Evolutionary conservation across 1,139 yeast genomes (phyloP).

Genomic region (Pichia sp.): DNA sequence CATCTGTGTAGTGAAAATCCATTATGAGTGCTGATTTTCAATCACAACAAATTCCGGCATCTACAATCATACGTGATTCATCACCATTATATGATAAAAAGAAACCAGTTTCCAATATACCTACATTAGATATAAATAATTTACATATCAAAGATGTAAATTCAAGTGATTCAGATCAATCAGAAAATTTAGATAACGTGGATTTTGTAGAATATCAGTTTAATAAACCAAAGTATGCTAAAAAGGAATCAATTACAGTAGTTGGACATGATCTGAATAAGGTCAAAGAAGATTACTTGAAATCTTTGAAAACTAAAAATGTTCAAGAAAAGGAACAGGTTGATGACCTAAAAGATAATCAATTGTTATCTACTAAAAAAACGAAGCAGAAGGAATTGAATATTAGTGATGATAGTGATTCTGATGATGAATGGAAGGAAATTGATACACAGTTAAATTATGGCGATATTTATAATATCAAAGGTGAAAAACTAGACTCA

Average conservation of each 20-base stretch:
- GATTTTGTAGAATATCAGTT: conserved; percentile 18
- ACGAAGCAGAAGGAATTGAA: conserved; percentile 10
- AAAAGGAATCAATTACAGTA: conserved; percentile 13
- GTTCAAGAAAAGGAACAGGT: not conserved
- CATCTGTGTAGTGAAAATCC: not conserved
- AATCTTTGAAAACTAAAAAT: not conserved
- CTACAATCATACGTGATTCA: conserved; percentile 8
- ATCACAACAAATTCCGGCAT: not conserved
- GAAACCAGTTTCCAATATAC: conserved; percentile 1
- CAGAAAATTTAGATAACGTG: not conserved
- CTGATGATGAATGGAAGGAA: conserved; percentile 42
- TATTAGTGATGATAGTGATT: conserved; percentile 14
- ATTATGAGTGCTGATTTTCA: not conserved
- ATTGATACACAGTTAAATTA: conserved; percentile 46
- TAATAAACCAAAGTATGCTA: conserved; percentile 5
- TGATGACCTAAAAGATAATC: not conserved
- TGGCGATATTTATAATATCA: conserved; percentile 43
- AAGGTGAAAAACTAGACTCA: conserved; percentile 43
- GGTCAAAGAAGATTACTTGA: conserved; percentile 2
- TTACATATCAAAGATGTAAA: not conserved
- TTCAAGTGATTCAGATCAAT: conserved; percentile 5
- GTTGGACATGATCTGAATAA: conserved; percentile 15
- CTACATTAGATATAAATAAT: not conserved
- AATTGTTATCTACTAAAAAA: not conserved
- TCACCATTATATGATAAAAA: conserved; percentile 1